Base-by-base conservation (phyloP, 805 yeast genomes). In the fission yeast (Schizosaccharomyces pombe) region DNA sequence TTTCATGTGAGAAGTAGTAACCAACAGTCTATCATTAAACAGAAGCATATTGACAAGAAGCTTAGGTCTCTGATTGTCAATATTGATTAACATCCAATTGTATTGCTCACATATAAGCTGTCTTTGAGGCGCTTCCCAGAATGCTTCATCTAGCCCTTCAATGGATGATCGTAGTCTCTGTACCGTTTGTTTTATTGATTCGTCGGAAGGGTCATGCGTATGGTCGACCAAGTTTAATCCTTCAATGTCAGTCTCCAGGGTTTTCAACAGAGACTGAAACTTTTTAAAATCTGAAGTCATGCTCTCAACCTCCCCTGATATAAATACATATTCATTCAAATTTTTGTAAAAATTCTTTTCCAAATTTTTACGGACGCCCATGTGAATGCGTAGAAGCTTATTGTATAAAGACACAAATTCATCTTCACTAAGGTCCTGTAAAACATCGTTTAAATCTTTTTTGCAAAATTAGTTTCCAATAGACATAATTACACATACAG, bases 311-410 rank as follows among this genome's bases (percentile, higher is more conserved):
- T 49, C 53, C 5, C 31, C 22, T 16, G 53, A 49, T 19, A 49
- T 49, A 30, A 30, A 19, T 16, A 49, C 53, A 29, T 26, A 49
- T 24, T 49, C 53, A 3, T 19, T 32, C 11, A 30, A 30, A 16
- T 49, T 49, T 32, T 49, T 49, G 26, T 30, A 49, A 3, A 49
- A 30, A 16, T 49, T 49, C 39, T 49, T 32, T 37, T 49, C 39
- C 28, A 49, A 30, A 29, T 49, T 30, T 30, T 43, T 43, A 14
- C 30, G 28, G 14, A 43, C 28, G 9, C 30, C 49, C 30, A 26
- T 43, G 30, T 43, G 49, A 8, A 43, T 43, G 11, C 30, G 28
- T 22, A 43, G 26, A 28, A 43, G 30, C 26, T 43, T 19, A n/a
- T 19, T 43, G 11, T 43, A 43, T n/a, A 43, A 26, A 8, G 49